Evolutionary conservation across 2,329 filamentous ascomycete species (phyloP).

Genomic region (Fusarium ambrosium): DNA sequence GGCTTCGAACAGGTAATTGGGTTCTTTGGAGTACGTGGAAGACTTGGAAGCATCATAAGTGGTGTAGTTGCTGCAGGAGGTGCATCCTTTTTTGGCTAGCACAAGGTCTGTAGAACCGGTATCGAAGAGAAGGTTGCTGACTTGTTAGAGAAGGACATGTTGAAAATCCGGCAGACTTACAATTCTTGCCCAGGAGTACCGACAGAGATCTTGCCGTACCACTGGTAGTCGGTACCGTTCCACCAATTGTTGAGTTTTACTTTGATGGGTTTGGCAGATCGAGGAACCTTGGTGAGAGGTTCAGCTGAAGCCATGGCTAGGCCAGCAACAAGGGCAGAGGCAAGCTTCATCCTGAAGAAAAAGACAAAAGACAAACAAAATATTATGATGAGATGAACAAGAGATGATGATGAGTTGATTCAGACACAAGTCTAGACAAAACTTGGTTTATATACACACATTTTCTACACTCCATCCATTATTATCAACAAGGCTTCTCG

Average conservation of each 20-base stretch:
- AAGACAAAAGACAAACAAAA: not conserved
- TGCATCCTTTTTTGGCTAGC: not conserved
- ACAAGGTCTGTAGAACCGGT: not conserved
- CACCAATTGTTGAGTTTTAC: slow-evolving; percentile 32
- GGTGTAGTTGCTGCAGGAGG: not conserved
- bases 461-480: not conserved
- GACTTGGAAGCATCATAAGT: not conserved
- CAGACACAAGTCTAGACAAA: not conserved
- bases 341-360: not conserved
- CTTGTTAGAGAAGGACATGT: not conserved
- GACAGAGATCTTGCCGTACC: slow-evolving; percentile 37
- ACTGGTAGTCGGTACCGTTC: slow-evolving; percentile 29
- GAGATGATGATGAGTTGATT: not conserved
- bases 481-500: not conserved
- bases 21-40: not conserved
- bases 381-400: not conserved
- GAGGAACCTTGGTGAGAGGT: not conserved
- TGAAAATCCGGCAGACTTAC: not conserved
- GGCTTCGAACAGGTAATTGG: not conserved
- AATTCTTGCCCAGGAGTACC: slow-evolving; percentile 42
- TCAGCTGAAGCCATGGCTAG: slow-evolving; percentile 1
- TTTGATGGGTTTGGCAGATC: slow-evolving; percentile 6
- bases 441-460: slow-evolving; percentile 5
- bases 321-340: not conserved
- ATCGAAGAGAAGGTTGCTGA: not conserved